Evolutionary conservation across 2,329 filamentous ascomycete genomes (phyloP), one percentile per base, ranked within the genome.

Genomic region (Zasmidium citrigriseum): DNA sequence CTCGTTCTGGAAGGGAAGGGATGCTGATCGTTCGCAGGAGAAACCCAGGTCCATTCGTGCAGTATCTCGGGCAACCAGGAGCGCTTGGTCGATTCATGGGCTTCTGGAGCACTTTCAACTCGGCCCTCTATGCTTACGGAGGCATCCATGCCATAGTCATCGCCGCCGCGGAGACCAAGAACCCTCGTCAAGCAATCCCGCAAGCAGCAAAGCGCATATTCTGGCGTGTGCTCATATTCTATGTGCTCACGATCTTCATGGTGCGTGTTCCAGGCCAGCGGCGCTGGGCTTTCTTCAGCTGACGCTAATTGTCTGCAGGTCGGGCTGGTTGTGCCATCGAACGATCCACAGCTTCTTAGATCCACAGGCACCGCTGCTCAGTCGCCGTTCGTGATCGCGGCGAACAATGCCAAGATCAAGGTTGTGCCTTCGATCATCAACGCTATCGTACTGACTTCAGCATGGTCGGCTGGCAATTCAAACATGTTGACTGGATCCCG

Each of bases 341-440:
- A 69, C 46, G 67, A 72, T 44, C 45, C 53, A 14, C 45, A 54
- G 25, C 71, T 79, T 10, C 65, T 52, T 27, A 50, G 34, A 47
- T 78, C 46, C 71, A 72, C 49, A 49, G 59, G 18, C 63, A 67
- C 22, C 53, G 68, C 67, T 27, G 67, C 67, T 54, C 70, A 70
- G 60, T 85, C 82, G 2, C 87, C 87, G 1, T 89, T 89, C 68
- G 86, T 89, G 54, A 83, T 89, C 63, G 82, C 83, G 18, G 84
- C 86, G 61, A 73, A 81, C 59, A 78, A 84, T 62, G 84, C 85
- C n/a, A 83, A 84, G 47, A 83, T 89, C 53, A 69, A 71, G 1
- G 82, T 81, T 2, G 79, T 89, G 18, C 85, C 86, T 27, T 81
- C 80, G 27, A 82, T 89, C 61, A 86, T 90, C 78, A 89, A 89